Evolutionary conservation across 1,284 basidiomycete genomes (phyloP).

Genomic region (Sanghuangporus baumii): DNA sequence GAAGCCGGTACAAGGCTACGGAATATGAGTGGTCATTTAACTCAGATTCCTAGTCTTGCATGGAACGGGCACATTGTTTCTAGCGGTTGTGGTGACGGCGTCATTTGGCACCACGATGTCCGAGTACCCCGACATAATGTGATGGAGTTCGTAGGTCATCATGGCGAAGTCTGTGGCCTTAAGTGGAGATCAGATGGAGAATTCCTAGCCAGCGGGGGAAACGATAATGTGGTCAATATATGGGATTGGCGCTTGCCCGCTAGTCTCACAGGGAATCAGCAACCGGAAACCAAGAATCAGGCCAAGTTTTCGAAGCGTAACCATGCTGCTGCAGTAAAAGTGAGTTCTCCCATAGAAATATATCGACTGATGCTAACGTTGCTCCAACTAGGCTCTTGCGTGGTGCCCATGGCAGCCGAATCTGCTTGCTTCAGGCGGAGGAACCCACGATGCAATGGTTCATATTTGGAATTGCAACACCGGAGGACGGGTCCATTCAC

Average conservation of each 20-base stretch:
- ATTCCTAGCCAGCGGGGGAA: conserved; percentile 89
- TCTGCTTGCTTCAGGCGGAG: conserved; percentile 90
- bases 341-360: background rate
- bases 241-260: conserved; percentile 77
- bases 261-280: conserved; percentile 34
- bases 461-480: conserved; percentile 93
- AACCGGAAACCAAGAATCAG: conserved; percentile 57
- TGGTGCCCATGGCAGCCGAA: conserved; percentile 98
- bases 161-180: conserved; percentile 84
- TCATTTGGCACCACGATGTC: conserved; percentile 93
- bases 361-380: background rate
- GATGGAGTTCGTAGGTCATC: conserved; percentile 83
- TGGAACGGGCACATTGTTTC: conserved; percentile 85
- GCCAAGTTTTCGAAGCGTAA: conserved; percentile 92
- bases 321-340: conserved; percentile 94
- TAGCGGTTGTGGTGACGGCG: conserved; percentile 88
- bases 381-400: conserved; percentile 65
- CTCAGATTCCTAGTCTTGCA: conserved; percentile 74
- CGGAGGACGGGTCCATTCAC: conserved; percentile 79
- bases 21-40: conserved; percentile 82
- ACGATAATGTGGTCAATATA: conserved; percentile 95
- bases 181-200: conserved; percentile 83
- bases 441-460: conserved; percentile 90
- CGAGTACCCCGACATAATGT: conserved; percentile 84
- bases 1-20: conserved; percentile 77